Evolutionary conservation across 208 protist species (phyloP).

Genomic region (Trypanosoma melophagium): DNA sequence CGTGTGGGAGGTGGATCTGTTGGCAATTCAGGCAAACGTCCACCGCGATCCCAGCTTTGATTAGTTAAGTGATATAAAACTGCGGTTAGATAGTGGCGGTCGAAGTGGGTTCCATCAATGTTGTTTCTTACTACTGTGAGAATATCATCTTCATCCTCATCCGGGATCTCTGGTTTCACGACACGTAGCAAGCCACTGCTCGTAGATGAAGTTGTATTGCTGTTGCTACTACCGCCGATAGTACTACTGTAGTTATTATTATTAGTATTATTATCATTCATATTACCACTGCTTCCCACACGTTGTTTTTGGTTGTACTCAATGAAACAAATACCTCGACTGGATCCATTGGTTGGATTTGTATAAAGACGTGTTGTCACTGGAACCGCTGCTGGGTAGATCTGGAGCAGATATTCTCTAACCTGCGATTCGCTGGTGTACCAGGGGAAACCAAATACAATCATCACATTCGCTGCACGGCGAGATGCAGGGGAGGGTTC

Average conservation of each 20-base stretch:
- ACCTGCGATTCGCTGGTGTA: conserved; percentile 58
- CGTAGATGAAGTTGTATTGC: not conserved
- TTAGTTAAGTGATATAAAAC: conserved; percentile 57
- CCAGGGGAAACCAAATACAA: conserved; percentile 79
- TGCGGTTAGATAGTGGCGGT: conserved; percentile 34
- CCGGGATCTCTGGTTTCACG: not conserved
- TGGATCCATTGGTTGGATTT: conserved; percentile 72
- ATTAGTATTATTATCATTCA: no score
- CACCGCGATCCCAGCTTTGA: conserved; percentile 65
- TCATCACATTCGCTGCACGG: conserved; percentile 49
- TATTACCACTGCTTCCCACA: not conserved
- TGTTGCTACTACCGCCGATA: not conserved
- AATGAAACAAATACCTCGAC: conserved; percentile 77
- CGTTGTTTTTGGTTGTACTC: conserved; percentile 44
- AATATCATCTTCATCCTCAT: conserved; percentile 13
- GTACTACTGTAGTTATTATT: not conserved
- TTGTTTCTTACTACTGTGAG: conserved; percentile 36
- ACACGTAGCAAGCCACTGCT: not conserved
- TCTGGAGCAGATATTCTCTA: conserved; percentile 46
- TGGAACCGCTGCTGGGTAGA: conserved; percentile 43
- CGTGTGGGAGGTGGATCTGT: conserved; percentile 49
- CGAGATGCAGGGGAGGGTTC: conserved; percentile 23
- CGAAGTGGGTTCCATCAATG: conserved; percentile 58
- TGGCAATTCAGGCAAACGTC: conserved; percentile 73
- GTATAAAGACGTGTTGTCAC: conserved; percentile 74